Base-by-base conservation (phyloP, 305 asterid genomes). In the Fraxinus dipetala region DNA sequence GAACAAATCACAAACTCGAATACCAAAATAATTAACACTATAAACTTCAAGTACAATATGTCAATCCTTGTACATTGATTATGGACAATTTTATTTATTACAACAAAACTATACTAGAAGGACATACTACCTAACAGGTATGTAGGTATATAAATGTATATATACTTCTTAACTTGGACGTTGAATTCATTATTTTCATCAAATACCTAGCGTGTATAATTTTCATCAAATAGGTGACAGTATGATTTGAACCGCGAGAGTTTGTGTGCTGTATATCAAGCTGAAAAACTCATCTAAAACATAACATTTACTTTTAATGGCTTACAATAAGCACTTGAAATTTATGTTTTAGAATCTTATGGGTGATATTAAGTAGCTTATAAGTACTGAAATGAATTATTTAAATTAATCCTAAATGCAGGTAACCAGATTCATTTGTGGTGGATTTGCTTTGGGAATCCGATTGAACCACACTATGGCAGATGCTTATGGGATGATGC, bases 401-500 rank as follows among this genome's bases (percentile, higher is more conserved):
- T 14, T 45, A 11, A 2, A 45, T 45, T 45, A 45, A 45, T 45
- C 56, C 18, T 45, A 13, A 45, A 11, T 45, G 18, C 5, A 45
- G n/a, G 54, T 45, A 45, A 45, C 54, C n/a, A 2, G 5, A 45
- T 45, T 45, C 54, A 45, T 45, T 5, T 45, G 54, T 45, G 54
- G 54, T 45, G n/a, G 54, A 45, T 45, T 45, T 45, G 54, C 54
- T 10, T 45, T 45, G n/a, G n/a, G 54, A 45, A 45, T 45, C 1
- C 16, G 54, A 13, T 11, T 11, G 5, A 45, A 45, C 75, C 87
- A 85, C 77, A 43, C 69, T 0, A 78, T 75, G 79, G 40, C 75
- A 4, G 87, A 85, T 40, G 83, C 31, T 0, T 24, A 13, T 36
- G 83, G 87, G 0, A 0, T 75, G 0, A 20, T 4, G 1, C 74